Evolutionary conservation across 148 eudicot genomes (phyloP), one percentile per base, ranked within the genome.

Genomic region (Polygonum aviculare): DNA sequence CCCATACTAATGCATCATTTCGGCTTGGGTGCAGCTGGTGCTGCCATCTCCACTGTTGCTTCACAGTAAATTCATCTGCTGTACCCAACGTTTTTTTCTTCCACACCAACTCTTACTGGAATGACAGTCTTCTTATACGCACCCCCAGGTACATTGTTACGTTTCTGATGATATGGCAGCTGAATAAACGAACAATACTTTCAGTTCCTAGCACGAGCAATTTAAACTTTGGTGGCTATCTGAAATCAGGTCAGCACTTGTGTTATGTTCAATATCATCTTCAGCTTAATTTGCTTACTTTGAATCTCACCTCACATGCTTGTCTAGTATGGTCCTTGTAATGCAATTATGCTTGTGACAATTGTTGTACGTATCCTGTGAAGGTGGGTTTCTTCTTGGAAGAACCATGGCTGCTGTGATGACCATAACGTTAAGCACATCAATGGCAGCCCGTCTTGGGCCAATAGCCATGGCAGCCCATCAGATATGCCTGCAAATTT

Each of bases 371-470:
- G 48, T 75, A 67, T 15, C 79, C 36, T 31, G 41, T 67, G 72
- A 35, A 88, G 95, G 95, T 80, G 90, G 95, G 35, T 88, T 87
- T 86, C 89, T 90, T 73, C 78, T 90, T 8, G 90, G 89, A 76
- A 90, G 95, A 86, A 90, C 95, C 77, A 69, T 88, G 63, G 87
- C 92, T 81, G 88, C 87, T 71, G 80, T 90, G 74, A 76, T 83
- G 36, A 88, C 95, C 22, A 81, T 83, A 85, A 90, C 95, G 18
- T 38, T 87, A 38, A 91, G 86, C 71, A 84, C 95, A 41, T 88
- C 95, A 78, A 87, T 90, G 95, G 95, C 95, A 82, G 92, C 95
- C 77, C 92, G 90, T 72, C 92, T 88, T 74, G 92, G 95, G 69
- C 88, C 92, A 19, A 47, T 80, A 77, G 87, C 89, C 73, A 88